Evolutionary conservation across 2,329 filamentous ascomycete species (phyloP).

Genomic region (Geosmithia morbida): DNA sequence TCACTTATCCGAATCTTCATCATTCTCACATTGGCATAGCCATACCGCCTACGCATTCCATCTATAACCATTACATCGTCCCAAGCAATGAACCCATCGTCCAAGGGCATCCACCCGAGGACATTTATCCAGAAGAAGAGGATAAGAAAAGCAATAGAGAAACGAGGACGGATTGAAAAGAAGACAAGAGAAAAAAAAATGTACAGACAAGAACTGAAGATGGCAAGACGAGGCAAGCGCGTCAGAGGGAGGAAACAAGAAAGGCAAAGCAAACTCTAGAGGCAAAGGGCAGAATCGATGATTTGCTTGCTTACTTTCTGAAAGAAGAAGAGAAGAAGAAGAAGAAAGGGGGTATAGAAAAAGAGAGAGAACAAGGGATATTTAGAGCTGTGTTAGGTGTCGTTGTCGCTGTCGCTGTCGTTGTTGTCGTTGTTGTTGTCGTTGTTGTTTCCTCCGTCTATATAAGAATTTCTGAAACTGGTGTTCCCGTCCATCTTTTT

Average conservation of each 20-base stretch:
- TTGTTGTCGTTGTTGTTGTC: neutral
- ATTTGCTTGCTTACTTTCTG: neutral
- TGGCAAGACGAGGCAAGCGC: neutral
- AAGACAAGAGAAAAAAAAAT: too few species aligned
- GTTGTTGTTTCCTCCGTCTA: conserved; percentile 1
- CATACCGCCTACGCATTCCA: too few species aligned
- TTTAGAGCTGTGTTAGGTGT: neutral
- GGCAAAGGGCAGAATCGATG: neutral
- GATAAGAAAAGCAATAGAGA: too few species aligned
- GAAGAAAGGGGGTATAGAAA: too few species aligned
- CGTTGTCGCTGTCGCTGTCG: neutral
- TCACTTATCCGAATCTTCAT: too few species aligned
- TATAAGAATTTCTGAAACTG: neutral
- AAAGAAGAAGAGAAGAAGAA: too few species aligned
- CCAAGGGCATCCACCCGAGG: too few species aligned
- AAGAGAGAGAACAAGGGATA: neutral
- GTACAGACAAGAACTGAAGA: neutral
- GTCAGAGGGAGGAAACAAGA: neutral
- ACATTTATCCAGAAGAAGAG: too few species aligned
- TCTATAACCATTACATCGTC: too few species aligned
- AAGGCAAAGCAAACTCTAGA: neutral
- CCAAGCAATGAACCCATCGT: too few species aligned
- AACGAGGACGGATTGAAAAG: too few species aligned
- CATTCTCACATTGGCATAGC: too few species aligned
- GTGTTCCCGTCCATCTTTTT: neutral